Evolutionary conservation across 177 flowering plant species (phyloP), one percentile per base, ranked within the genome.

Genomic region (Telopea speciosissima): DNA sequence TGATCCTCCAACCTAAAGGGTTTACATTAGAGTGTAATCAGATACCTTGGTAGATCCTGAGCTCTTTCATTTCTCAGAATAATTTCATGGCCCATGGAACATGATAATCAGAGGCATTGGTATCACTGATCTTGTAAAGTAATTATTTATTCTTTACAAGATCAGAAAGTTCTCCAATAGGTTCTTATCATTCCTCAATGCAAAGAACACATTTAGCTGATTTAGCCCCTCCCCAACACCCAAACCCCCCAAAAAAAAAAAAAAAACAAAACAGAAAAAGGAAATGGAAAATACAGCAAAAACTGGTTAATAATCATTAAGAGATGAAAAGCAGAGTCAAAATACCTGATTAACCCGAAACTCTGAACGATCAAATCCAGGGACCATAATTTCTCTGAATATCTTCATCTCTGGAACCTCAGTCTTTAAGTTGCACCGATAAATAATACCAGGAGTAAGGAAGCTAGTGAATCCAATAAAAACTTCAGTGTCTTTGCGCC

Each of bases 311-410:
- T 56, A 56, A 8, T 56, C 61, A 56, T 45, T n/a, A 44, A 68
- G 33, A 10, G 25, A 25, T 12, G 12, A 63, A 56, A 68, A 68
- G 26, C 40, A 68, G 8, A 12, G 5, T 65, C 16, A 58, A 62
- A 13, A n/a, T 81, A 93, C 99, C 99, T 96, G 99, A 83, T 88
- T 80, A 74, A 89, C 97, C 44, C 87, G 77, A 75, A 93, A 96
- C 66, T 81, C 87, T 13, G 88, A 65, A 52, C 91, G 92, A 71
- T 96, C 95, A 87, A 96, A 93, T 74, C 88, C 89, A 72, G 97
- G 87, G 45, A 96, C 90, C 76, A 62, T 68, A 70, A 82, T 90
- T 80, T 96, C 98, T 31, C 95, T 82, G 73, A 91, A 96, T 72
- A 88, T 79, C 82, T 82, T 90, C 91, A 93, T 69, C 10, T 89